These are phyloP conservation scores for Cupressus sempervirens DNA, from an alignment of 75 land plant genomes.

Conservation along the genomic window DNA sequence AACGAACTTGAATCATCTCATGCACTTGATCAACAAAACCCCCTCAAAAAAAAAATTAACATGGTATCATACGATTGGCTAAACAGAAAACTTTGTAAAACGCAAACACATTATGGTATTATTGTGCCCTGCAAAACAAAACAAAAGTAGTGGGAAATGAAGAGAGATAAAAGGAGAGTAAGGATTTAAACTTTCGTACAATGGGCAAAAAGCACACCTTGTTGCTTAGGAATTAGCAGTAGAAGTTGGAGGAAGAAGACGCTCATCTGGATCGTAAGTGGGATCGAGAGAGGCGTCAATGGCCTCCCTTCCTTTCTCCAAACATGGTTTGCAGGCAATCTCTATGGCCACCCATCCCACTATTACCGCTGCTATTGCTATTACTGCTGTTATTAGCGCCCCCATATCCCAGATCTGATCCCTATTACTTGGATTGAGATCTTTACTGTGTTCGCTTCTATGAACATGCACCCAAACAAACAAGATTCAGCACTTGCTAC, in stretches of 20 bases:
- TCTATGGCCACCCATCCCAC: slow-evolving; percentile 71
- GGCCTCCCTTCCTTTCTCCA: slow-evolving; percentile 61
- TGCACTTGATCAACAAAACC: neutral
- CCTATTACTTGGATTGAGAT: neutral
- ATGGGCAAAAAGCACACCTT: neutral
- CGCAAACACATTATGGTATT: neutral
- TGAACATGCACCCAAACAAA: neutral
- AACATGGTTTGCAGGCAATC: slow-evolving; percentile 75
- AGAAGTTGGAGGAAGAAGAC: neutral
- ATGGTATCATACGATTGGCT: neutral
- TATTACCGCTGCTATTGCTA: slow-evolving; percentile 49
- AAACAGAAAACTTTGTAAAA: neutral
- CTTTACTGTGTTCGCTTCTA: neutral
- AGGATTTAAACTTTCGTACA: neutral
- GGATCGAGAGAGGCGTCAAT: slow-evolving; percentile 63
- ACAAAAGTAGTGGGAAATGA: neutral
- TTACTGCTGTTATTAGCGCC: slow-evolving; percentile 38
- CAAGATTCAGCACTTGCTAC: neutral
- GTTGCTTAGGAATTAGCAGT: neutral
- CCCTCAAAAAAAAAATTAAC: neutral
- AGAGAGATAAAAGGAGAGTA: neutral
- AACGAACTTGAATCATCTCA: neutral
- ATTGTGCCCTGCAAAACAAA: neutral
- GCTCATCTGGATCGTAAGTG: slow-evolving; percentile 75
- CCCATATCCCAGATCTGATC: slow-evolving; percentile 24